Evolutionary conservation across 768 basidiomycete genomes (phyloP).

Genomic region (Ramaria rubella): DNA sequence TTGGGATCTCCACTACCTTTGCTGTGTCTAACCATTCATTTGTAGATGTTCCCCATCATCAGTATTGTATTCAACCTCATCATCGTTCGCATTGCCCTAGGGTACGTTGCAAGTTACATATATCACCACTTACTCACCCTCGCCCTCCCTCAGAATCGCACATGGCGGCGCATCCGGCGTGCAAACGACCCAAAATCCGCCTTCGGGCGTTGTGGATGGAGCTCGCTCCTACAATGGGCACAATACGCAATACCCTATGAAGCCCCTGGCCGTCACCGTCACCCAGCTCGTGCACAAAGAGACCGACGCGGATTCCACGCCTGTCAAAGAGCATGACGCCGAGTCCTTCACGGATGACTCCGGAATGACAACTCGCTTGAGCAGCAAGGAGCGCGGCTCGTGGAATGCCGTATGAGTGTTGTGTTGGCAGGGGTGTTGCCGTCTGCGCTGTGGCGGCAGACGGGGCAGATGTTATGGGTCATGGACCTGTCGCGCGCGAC

Average conservation of each 20-base stretch:
- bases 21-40: neutral
- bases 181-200: constrained; percentile 5
- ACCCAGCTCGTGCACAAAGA: constrained; percentile 8
- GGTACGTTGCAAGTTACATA: neutral
- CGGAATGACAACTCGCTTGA: neutral
- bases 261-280: constrained; percentile 10
- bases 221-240: constrained; percentile 4
- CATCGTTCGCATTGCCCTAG: constrained; percentile 31
- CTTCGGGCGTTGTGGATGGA: neutral
- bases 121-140: neutral
- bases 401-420: neutral
- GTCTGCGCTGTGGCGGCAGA: too few species aligned
- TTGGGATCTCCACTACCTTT: neutral
- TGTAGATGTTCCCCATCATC: constrained; percentile 33
- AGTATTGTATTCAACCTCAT: constrained; percentile 36
- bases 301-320: neutral
- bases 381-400: neutral
- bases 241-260: constrained; percentile 3
- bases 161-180: constrained; percentile 7
- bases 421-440: neutral
- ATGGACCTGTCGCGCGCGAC: too few species aligned
- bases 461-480: too few species aligned
- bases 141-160: neutral
- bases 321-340: constrained; percentile 1
- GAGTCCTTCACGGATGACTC: neutral